phyloP scores from a whole-genome alignment of 1,139 yeast species.

The Kurtzmaniella quercitrusa region DNA sequence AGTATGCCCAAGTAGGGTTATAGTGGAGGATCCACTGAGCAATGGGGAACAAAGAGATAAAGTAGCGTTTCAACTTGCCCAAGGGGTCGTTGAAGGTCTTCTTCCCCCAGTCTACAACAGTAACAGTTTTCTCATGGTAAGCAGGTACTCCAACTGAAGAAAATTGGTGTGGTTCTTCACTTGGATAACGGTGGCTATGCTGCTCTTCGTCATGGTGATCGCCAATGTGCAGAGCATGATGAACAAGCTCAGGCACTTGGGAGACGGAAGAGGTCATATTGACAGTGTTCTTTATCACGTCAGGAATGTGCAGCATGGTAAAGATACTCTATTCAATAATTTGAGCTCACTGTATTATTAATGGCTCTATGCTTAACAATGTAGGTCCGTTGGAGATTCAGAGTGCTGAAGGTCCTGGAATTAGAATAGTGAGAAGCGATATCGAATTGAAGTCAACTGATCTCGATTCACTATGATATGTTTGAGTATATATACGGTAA shows the following conservation, averaged over 20 bases:
- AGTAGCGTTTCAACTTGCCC: slow-evolving; percentile 36
- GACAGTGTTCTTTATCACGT: not conserved
- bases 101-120: slow-evolving; percentile 43
- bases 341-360: not conserved
- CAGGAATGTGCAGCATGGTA: not conserved
- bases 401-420: not conserved
- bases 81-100: slow-evolving; percentile 38
- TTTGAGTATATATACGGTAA: not conserved
- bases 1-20: slow-evolving; percentile 71
- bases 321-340: too few species aligned
- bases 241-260: slow-evolving; percentile 17
- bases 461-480: not conserved
- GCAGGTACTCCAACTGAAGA: slow-evolving; percentile 29
- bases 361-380: not conserved
- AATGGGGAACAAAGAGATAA: slow-evolving; percentile 72
- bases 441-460: not conserved
- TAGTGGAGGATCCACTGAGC: slow-evolving; percentile 79
- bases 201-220: slow-evolving; percentile 8
- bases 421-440: not conserved
- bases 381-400: not conserved
- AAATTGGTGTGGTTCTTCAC: slow-evolving; percentile 6
- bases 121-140: slow-evolving; percentile 39
- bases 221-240: slow-evolving; percentile 9
- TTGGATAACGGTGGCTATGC: slow-evolving; percentile 4
- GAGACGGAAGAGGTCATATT: slow-evolving; percentile 8